Conservation (phyloP, 768 basidiomycete genomes). For the Rhodosporidiobolus odoratus region DNA sequence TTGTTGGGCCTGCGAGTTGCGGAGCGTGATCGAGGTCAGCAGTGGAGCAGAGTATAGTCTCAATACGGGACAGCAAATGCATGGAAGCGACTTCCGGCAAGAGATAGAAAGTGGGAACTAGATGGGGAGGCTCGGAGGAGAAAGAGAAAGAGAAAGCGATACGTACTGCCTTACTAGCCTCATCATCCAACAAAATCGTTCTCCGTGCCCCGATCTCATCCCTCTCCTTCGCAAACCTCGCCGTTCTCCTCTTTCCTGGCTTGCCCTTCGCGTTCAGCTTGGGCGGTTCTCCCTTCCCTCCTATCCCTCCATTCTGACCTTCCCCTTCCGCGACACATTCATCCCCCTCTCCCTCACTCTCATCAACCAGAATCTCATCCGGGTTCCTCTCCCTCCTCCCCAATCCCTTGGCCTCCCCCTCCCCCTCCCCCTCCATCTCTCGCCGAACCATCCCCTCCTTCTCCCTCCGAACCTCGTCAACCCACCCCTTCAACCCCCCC, state of each 20-base stretch:
- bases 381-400: background rate
- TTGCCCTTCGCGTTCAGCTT: background rate
- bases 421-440: background rate
- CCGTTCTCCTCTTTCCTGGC: background rate
- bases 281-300: background rate
- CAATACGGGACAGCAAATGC: background rate
- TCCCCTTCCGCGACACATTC: background rate
- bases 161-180: constrained; percentile 15
- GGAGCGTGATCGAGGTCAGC: background rate
- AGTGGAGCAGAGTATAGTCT: no score
- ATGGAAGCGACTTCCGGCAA: no score
- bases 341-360: background rate
- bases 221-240: background rate
- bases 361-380: background rate
- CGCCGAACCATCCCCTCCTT: background rate
- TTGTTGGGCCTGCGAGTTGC: background rate
- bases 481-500: constrained; percentile 2
- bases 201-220: background rate
- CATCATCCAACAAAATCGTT: constrained; percentile 11
- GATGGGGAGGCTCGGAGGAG: background rate
- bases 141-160: background rate
- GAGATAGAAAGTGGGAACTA: background rate
- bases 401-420: background rate
- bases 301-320: background rate
- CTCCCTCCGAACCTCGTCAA: background rate